phyloP scores from a whole-genome alignment of 306 rosid species.

The Mimosa pudica region DNA sequence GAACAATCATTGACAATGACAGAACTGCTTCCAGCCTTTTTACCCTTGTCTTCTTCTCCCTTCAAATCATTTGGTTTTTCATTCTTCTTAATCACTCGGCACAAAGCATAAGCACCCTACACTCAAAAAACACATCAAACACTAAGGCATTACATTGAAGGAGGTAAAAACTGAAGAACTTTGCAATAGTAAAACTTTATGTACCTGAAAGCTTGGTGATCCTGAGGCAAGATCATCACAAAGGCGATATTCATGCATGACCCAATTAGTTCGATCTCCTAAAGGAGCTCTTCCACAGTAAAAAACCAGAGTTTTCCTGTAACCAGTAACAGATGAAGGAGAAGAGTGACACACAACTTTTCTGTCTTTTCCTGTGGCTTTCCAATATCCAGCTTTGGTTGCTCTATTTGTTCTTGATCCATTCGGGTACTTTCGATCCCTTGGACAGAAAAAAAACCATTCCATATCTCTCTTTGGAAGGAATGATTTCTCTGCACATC shows the following conservation, averaged over 20 bases:
- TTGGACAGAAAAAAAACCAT: conserved; percentile 95
- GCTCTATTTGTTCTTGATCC: conserved; percentile 95
- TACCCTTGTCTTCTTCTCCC: conserved; percentile 47
- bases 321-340: conserved; percentile 59
- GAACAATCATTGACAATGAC: conserved; percentile 42
- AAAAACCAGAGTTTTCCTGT: conserved; percentile 87
- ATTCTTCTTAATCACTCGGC: conserved; percentile 79
- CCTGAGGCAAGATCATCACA: conserved; percentile 59
- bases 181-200: background rate
- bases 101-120: conserved; percentile 82
- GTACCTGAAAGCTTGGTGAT: conserved; percentile 62
- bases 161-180: background rate
- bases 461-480: conserved; percentile 86
- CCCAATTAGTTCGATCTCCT: conserved; percentile 84
- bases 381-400: conserved; percentile 94
- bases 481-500: conserved; percentile 77
- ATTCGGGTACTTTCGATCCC: conserved; percentile 86
- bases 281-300: conserved; percentile 88
- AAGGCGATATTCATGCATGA: conserved; percentile 95
- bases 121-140: conserved; percentile 4
- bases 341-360: conserved; percentile 61
- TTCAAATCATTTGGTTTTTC: conserved; percentile 53
- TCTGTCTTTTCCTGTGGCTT: conserved; percentile 94
- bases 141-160: background rate
- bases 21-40: conserved; percentile 45